phyloP scores from a whole-genome alignment of 1,284 basidiomycete species.

The Ganoderma sinense region DNA sequence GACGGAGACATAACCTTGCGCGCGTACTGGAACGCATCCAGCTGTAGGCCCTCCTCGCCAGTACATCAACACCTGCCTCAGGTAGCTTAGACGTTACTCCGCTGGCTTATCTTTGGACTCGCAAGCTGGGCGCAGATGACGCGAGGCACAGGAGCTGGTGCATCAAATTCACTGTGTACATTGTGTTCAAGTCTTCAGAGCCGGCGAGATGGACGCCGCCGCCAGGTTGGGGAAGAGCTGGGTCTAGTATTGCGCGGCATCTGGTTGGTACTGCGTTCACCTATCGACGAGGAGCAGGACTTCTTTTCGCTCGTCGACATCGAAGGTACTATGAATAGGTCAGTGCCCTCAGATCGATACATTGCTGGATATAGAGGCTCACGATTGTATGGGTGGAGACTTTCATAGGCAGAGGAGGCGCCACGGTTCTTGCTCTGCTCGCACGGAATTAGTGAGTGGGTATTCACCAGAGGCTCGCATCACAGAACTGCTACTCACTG shows the following conservation, averaged over 20 bases:
- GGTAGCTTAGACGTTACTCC: too few species aligned
- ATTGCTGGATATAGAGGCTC: too few species aligned
- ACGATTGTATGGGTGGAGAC: too few species aligned
- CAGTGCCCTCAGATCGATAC: neutral
- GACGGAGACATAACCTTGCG: too few species aligned
- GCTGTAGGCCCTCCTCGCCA: too few species aligned
- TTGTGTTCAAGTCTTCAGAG: constrained; percentile 5
- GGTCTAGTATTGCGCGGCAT: constrained; percentile 19
- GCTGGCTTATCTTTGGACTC: too few species aligned
- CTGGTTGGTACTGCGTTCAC: constrained; percentile 27
- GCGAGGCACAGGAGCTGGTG: constrained; percentile 34
- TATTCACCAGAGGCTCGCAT: neutral
- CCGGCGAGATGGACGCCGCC: constrained; percentile 27
- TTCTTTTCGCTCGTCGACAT: constrained; percentile 12
- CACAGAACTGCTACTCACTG: neutral
- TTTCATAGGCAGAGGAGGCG: neutral
- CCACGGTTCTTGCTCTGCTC: neutral
- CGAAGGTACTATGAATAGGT: neutral
- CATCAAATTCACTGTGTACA: constrained; percentile 32
- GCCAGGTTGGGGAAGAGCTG: constrained; percentile 26
- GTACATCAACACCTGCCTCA: too few species aligned
- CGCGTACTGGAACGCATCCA: too few species aligned
- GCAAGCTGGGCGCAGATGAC: constrained; percentile 27
- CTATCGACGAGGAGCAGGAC: constrained; percentile 20
- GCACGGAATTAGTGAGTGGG: neutral